Base-by-base conservation (phyloP, 495 filamentous ascomycete genomes). In the Cercophora sp. region DNA sequence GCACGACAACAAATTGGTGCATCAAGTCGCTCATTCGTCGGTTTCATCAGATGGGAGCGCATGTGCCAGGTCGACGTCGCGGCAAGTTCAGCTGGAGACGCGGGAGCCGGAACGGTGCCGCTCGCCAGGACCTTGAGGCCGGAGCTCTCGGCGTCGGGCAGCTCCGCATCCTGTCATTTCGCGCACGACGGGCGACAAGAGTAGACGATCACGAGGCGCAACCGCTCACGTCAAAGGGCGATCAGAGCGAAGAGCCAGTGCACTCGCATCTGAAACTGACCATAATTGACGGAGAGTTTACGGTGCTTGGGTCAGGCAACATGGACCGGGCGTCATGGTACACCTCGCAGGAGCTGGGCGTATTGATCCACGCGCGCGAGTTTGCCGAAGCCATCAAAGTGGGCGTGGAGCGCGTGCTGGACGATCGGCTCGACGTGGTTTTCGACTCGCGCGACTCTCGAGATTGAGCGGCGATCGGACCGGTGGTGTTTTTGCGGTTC, bases 291-390 rank as follows among this genome's bases (percentile, higher is more conserved):
- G 68, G 63, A 5, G 66, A 77, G 48, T 74, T 79, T 23, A 70
- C 77, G 11, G 71, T 91, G 5, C 70, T 89, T 9, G 87, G 87
- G 1, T 88, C 84, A 52, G 86, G 84, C 24, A 91, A 91, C 59
- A 77, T 85, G 74, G 87, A 91, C 67, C 74, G 86, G 0, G 85
- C 87, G 15, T 87, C 83, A 60, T 89, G 84, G 83, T 88, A 74
- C 57, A 88, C 86, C 9, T 85, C 82, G 56, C 86, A 89, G 67
- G 87, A 91, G 67, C 67, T 88, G n/a, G 85, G 85, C 22, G 68
- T 91, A 18, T 72, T 84, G 20, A 79, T 89, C 47, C 72, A 84
- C 22, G 74, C 69, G 9, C 47, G 37, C 8, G 68, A 65, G 6
- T 61, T 85, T 40, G 79, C 75, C 18, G 58, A 35, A 6, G 52